Percentiles rank a stretch among this genome's conserved stretches.
Evolutionary conservation across 2,329 filamentous ascomycete species (phyloP).

Genomic region (Penicillium sp.): DNA sequence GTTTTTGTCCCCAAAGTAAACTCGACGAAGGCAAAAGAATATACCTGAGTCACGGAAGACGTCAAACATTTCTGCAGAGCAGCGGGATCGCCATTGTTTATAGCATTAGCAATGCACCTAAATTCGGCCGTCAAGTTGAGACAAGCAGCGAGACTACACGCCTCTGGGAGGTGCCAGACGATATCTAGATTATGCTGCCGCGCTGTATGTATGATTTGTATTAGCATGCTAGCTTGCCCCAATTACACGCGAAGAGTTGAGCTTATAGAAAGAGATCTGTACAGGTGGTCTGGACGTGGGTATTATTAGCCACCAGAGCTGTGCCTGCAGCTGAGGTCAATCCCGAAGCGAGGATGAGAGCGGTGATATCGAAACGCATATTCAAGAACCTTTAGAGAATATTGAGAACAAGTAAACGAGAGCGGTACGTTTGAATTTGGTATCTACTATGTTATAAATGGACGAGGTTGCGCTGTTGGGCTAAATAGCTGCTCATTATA

Average conservation of each 20-base stretch:
- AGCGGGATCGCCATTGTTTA: constrained; percentile 11
- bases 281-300: neutral
- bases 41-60: constrained; percentile 15
- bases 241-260: neutral
- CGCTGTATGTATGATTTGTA: constrained; percentile 3
- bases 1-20: neutral
- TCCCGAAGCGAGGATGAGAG: constrained; percentile 6
- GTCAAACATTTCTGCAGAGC: constrained; percentile 18
- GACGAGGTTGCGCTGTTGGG: neutral
- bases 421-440: neutral
- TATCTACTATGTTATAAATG: neutral
- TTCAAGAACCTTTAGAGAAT: neutral
- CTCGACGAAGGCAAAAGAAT: neutral
- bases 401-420: neutral
- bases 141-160: constrained; percentile 19
- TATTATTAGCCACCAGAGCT: neutral
- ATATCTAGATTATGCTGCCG: constrained; percentile 12
- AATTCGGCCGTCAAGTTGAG: constrained; percentile 16
- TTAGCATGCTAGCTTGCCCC: neutral
- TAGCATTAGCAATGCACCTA: constrained; percentile 17
- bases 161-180: constrained; percentile 14
- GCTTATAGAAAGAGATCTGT: neutral
- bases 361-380: constrained; percentile 15
- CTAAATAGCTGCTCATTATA: neutral
- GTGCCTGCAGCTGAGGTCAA: constrained; percentile 2